Evolutionary conservation across 768 basidiomycete genomes (phyloP).

Genomic region (Lactarius sp.): DNA sequence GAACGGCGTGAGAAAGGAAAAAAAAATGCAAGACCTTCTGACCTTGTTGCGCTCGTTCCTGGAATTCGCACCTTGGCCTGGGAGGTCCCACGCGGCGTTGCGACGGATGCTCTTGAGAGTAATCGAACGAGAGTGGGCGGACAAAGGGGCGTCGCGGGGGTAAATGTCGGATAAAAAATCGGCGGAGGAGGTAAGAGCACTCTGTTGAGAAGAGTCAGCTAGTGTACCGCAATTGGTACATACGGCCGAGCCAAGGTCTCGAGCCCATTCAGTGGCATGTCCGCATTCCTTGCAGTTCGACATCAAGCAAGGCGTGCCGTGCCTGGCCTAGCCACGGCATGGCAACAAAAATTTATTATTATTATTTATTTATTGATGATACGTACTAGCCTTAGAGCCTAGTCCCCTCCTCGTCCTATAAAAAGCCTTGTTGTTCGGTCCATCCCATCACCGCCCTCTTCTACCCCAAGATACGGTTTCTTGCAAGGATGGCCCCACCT

Average conservation of each 20-base stretch:
- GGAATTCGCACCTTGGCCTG: constrained; percentile 62
- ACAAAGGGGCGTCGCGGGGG: constrained; percentile 31
- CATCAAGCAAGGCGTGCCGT: constrained; percentile 1
- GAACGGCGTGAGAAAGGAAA: constrained; percentile 19
- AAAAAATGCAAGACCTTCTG: constrained; percentile 27
- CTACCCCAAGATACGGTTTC: constrained; percentile 34
- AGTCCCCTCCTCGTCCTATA: constrained; percentile 18
- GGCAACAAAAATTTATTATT: neutral
- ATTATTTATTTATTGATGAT: neutral
- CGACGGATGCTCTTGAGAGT: constrained; percentile 48
- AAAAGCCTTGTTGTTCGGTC: constrained; percentile 13
- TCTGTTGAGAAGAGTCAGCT: constrained; percentile 50
- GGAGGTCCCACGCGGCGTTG: constrained; percentile 52
- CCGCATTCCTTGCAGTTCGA: constrained; percentile 20
- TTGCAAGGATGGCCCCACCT: constrained; percentile 26
- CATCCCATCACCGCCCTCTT: constrained; percentile 30
- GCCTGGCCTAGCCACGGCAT: neutral
- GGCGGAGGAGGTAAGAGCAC: constrained; percentile 48
- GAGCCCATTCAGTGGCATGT: constrained; percentile 22
- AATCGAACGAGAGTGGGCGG: constrained; percentile 24
- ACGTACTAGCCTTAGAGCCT: neutral
- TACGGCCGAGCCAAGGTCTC: constrained; percentile 35
- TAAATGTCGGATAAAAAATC: constrained; percentile 36
- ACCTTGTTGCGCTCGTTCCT: constrained; percentile 62
- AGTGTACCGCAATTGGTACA: constrained; percentile 74